Evolutionary conservation across 139 green algal genomes (phyloP), one percentile per base, ranked within the genome.

Genomic region (Eudorina sp.): DNA sequence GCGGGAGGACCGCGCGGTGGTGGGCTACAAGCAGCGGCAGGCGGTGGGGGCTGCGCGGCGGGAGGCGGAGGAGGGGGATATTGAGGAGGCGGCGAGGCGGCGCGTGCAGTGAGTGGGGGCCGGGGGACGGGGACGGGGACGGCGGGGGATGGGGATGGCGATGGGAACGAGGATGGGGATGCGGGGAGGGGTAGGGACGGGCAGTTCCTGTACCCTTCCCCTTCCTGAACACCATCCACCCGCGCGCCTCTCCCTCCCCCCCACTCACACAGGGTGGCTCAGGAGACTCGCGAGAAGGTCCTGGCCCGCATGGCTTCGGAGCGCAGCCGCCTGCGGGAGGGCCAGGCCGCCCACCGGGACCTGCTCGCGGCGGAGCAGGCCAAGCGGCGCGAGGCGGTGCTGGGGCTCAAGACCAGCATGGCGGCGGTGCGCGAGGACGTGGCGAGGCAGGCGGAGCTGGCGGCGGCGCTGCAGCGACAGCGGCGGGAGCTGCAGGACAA

Each of bases 401-500:
- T 93, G 75, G 86, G 86, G 27, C 83, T 93, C 40, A 93, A 93
- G 82, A 43, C 66, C 62, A 86, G 74, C 43, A 68, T 89, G 62
- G 73, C 72, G 41, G 80, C 80, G 13, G 80, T 86, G 43, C 80
- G 46, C 40, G 34, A 55, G 7, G 78, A 85, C 5, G 78, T 85
- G 55, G 78, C 78, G 36, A 36, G 40, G 11, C n/a, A 86, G 80
- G 60, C 60, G 6, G 80, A 86, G 80, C 80, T 86, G 41, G 38
- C 43, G 41, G 51, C 51, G 1, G 80, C 70, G 87, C 66, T 91
- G 69, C 90, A 93, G 87, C 90, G 90, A 87, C 90, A 93, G 78
- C 79, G 80, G 68, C 51, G 64, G 36, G 86, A 93, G 83, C 36
- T 91, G 68, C 86, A 84, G 19, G 86, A 93, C 53, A 66, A 51